Conservation (phyloP, 2,329 filamentous ascomycete species). For the Zasmidium citrigriseum region DNA sequence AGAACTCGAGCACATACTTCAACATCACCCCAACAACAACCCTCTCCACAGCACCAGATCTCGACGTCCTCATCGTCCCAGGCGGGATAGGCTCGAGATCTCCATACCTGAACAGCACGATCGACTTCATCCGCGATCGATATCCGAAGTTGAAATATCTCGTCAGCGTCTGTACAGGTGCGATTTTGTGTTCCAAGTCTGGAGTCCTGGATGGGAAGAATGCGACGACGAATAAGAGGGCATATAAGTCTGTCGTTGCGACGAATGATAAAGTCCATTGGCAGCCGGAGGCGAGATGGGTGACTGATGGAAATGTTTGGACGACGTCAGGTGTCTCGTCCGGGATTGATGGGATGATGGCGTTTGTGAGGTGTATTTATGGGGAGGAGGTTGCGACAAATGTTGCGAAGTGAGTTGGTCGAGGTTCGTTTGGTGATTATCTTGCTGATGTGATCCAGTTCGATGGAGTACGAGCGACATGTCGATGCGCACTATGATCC, state of each 20-base stretch:
- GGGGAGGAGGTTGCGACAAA: constrained; percentile 52
- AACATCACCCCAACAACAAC: constrained; percentile 54
- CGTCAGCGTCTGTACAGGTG: constrained; percentile 68
- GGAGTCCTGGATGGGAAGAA: constrained; percentile 61
- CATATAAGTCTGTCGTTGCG: constrained; percentile 52
- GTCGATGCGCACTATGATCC: constrained; percentile 54
- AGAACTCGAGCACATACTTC: constrained; percentile 36
- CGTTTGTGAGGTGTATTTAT: constrained; percentile 57
- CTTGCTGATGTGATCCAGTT: not conserved
- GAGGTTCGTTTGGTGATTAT: not conserved
- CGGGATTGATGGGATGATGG: constrained; percentile 63
- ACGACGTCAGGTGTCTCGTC: constrained; percentile 64
- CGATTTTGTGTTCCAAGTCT: constrained; percentile 58
- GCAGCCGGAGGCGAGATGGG: constrained; percentile 64
- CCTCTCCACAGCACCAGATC: constrained; percentile 51
- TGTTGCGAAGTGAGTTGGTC: constrained; percentile 45
- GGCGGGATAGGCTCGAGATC: constrained; percentile 57
- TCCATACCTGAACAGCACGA: constrained; percentile 38
- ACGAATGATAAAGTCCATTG: constrained; percentile 58
- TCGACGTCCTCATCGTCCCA: constrained; percentile 68
- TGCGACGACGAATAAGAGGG: constrained; percentile 68
- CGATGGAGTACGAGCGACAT: constrained; percentile 61
- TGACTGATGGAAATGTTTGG: constrained; percentile 67
- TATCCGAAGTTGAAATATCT: constrained; percentile 56
- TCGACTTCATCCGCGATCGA: constrained; percentile 35